Base-by-base conservation (phyloP, 2,329 filamentous ascomycete genomes). In the Domatiomyces catenatus region DNA sequence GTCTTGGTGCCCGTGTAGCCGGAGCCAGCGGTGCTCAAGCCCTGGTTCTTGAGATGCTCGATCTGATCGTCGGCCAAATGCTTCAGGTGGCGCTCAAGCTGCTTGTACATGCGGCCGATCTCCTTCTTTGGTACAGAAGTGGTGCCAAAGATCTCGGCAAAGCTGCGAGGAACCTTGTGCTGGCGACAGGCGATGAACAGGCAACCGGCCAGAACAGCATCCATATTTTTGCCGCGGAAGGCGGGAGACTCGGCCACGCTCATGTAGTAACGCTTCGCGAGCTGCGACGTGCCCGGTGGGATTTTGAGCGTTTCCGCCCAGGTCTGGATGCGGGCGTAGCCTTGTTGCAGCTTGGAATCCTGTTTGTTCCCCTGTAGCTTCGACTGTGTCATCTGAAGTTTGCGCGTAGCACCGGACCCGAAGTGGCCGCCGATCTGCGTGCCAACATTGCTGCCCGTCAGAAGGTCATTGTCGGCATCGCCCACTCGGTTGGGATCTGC, bases 401-500 rank as follows among this genome's bases (percentile, higher is more conserved):
- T 86, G 55, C 83, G 76, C 10, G 58, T 57, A 24, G 57, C 55
- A 42, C 54, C 58, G 65, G 79, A 81, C 54, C 79, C 75, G 56
- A 76, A 79, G 49, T 77, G 77, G 52, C 83, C 84, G 42, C 56
- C 57, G 32, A 58, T 59, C 50, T 52, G 52, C 8, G 58, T 60
- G 7, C 58, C 57, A 8, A 51, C 50, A 46, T 60, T 56, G 49
- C 55, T 57, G 63, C 86, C 93, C 47, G 86, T 86, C 58, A 96
- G 94, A 44, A 98, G 80, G 49, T 86, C 83, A 63, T 96, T 95
- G 54, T 84, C 83, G 5, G 84, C 86, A 60, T 96, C 92, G 72
- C 92, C 92, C 58, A 98, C 90, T 87, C 92, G 92, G 52, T 88
- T 95, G 3, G 93, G 92, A 59, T 98, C 92, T 61, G 96, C 93